Evolutionary conservation across 257 asterid species (phyloP), one percentile per base, ranked within the genome.

Genomic region (Nicotiana attenuata): DNA sequence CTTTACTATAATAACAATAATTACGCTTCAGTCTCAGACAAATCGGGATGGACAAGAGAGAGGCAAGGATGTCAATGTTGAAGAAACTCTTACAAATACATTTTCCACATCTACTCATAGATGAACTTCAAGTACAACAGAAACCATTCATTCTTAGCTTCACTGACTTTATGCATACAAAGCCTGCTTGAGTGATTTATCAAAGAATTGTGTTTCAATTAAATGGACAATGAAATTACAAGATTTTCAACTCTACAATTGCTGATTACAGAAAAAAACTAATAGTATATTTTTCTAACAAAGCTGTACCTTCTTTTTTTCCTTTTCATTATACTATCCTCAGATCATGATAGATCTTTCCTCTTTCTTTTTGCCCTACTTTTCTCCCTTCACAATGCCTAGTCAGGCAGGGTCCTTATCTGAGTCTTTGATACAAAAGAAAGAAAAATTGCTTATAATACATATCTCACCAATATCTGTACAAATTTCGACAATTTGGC

Each of bases 241-340:
- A 59, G 61, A 81, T 56, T 60, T 22, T 19, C 60, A 33, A 57
- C 80, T 57, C 84, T 81, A 81, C 84, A 81, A 68, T 69, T 71
- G 71, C 71, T 38, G 80, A 57, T 68, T 71, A 53, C 80, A 81
- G 57, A 69, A 38, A 80, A 80, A 77, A 75, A 81, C 10, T 41
- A 41, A 11, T 41, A 16, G 13, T 28, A 33, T 81, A 50, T 29
- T 55, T 69, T 66, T 81, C 84, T 68, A 45, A 80, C 29, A 24
- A 80, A 78, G 57, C 11, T 64, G 61, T 64, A 68, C 56, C 57
- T 68, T 68, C 1, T 45, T 53, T 35, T 69, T 38, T 7, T n/a
- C 71, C 61, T 17, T 11, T 35, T 59, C 82, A 78, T 65, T 55
- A 45, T 45, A 20, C 57, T 45, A 71, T 45, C 59, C 78, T 71